These are phyloP conservation scores for Russula virescens DNA, from an alignment of 768 basidiomycete genomes.

Conservation along the genomic window DNA sequence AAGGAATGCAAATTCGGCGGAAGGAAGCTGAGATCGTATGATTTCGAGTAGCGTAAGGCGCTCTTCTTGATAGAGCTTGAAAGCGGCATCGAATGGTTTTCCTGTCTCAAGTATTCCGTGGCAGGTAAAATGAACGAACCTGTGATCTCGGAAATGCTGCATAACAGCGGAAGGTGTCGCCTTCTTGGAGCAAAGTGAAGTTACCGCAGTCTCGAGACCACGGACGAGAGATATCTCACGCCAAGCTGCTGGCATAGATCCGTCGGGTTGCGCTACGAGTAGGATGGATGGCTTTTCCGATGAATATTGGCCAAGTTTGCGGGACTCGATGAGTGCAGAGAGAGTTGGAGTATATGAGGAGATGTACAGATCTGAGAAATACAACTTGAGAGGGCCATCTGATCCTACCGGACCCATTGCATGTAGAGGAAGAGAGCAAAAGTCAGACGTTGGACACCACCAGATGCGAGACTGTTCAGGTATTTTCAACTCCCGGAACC, in stretches of 20 bases:
- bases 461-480: background rate
- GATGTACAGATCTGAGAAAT: background rate
- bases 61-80: background rate
- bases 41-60: background rate
- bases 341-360: background rate
- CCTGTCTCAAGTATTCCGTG: constrained; percentile 1
- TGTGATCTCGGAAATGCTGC: background rate
- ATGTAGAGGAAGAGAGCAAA: background rate
- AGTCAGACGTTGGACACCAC: background rate
- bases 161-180: background rate
- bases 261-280: background rate
- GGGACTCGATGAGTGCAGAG: background rate
- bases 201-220: background rate
- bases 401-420: background rate
- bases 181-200: background rate
- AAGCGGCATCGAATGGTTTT: background rate
- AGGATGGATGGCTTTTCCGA: background rate
- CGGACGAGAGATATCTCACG: background rate
- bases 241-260: background rate
- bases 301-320: background rate
- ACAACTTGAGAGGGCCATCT: background rate
- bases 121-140: background rate
- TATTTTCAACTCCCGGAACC: background rate
- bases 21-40: background rate
- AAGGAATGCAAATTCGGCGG: background rate